These are phyloP conservation scores for Lophiostoma macrostomum DNA, from an alignment of 495 filamentous ascomycete species.

Conservation along the genomic window DNA sequence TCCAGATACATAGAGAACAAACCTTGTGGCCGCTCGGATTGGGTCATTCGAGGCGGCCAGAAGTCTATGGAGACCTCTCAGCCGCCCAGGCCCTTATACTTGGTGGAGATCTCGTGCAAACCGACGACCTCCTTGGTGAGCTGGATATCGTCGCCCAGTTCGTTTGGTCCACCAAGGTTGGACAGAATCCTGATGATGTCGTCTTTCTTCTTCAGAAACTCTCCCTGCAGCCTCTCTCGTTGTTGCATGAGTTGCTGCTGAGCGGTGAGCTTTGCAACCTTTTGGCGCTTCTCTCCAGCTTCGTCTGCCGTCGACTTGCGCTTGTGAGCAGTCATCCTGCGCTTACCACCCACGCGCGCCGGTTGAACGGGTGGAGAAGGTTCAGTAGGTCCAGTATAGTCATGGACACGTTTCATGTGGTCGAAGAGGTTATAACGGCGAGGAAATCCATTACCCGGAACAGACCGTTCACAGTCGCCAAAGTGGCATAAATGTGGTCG, in stretches of 20 bases:
- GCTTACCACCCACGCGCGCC: not conserved
- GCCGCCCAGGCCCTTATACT: slow-evolving; percentile 22
- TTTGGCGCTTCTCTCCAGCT: slow-evolving; percentile 19
- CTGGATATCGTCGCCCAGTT: slow-evolving; percentile 21
- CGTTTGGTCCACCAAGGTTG: slow-evolving; percentile 25
- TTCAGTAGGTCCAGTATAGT: slow-evolving; percentile 49
- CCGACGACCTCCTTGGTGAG: slow-evolving; percentile 17
- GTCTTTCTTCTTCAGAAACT: slow-evolving; percentile 21
- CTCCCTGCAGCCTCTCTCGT: slow-evolving; percentile 11
- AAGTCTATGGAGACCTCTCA: slow-evolving; percentile 14
- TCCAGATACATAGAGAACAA: too few species aligned
- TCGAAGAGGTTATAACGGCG: slow-evolving; percentile 90
- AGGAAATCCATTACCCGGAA: slow-evolving; percentile 80
- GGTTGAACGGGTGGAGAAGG: slow-evolving; percentile 11
- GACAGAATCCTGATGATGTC: slow-evolving; percentile 13
- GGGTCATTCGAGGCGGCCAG: too few species aligned
- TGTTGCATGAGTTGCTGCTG: slow-evolving; percentile 17
- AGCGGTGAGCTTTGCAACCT: slow-evolving; percentile 9
- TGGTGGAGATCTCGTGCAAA: slow-evolving; percentile 24
- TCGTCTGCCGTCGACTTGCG: slow-evolving; percentile 26
- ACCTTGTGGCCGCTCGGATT: too few species aligned
- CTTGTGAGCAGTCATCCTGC: slow-evolving; percentile 15
- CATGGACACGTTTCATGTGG: slow-evolving; percentile 92
- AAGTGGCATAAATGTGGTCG: slow-evolving; percentile 85
- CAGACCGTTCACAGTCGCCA: slow-evolving; percentile 76